Evolutionary conservation across 129 eudicot genomes (phyloP), one percentile per base, ranked within the genome.

Genomic region (Helianthus annuus): DNA sequence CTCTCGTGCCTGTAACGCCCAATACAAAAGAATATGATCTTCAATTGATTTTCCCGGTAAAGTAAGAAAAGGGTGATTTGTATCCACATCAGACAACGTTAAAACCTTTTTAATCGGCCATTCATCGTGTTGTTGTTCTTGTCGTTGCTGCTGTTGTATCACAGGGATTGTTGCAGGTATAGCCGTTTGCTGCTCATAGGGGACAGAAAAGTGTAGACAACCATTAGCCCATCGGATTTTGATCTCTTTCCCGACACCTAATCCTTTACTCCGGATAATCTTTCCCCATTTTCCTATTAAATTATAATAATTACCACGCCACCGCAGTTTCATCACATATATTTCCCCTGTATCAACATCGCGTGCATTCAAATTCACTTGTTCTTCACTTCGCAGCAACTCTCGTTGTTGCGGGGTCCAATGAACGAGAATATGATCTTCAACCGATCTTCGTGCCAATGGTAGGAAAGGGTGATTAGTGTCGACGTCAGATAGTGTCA

Each of bases 51-150:
- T 90, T 17, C 96, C 92, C 42, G 96, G 88, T 69, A 90, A 85
- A 4, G 96, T 90, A n/a, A 90, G 87, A 46, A 90, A 90, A 10
- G 96, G 96, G 61, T 90, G 96, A 71, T 90, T 90, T 0, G 87
- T 90, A 67, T 90, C 96, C 81, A 90, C 96, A 71, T 90, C 96
- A 10, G 96, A 90, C 62, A 83, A 76, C 9, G 96, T 90, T 16
- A 90, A 77, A 1, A 85, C 84, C 76, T 90, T 90, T 79, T 85
- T 90, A 70, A 90, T 90, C 17, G 96, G 93, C 96, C 96, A 90
- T 65, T 80, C 71, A 16, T 90, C 90, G 17, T 76, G 82, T 16
- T 78, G 72, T 19, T 70, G 85, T 22, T 74, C 72, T 5, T 74
- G 72, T 17, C 32, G 19, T 0, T 60, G 66, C 0, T 58, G 64